Conservation (phyloP, 352 stramenopile genomes). For the Phytopythium montanum region DNA sequence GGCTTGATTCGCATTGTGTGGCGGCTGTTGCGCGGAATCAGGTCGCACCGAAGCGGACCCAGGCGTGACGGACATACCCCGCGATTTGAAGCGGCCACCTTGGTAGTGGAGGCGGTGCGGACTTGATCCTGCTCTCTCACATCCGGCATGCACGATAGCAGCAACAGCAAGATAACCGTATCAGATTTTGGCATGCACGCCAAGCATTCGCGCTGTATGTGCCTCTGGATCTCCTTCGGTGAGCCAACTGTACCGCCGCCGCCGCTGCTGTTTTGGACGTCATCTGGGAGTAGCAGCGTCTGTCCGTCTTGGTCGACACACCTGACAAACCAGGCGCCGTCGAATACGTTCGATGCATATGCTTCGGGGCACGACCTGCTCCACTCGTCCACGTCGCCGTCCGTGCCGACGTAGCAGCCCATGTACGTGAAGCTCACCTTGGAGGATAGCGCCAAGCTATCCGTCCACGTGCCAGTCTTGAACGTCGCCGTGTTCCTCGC, state of each 20-base stretch:
- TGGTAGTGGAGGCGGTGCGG: neutral
- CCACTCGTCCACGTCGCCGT: neutral
- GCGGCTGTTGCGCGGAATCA: neutral
- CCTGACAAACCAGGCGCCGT: neutral
- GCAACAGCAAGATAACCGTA: neutral
- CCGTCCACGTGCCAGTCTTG: neutral
- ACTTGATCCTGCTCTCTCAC: neutral
- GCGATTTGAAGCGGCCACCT: neutral
- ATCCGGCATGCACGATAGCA: neutral
- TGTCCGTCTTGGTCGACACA: slow-evolving; percentile 1
- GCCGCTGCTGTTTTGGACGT: neutral
- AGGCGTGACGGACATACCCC: neutral
- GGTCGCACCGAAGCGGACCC: neutral
- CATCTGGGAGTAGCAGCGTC: neutral
- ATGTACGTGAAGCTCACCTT: slow-evolving; percentile 1
- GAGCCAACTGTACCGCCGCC: neutral
- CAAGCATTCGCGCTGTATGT: neutral
- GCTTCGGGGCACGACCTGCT: neutral
- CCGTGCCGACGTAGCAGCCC: slow-evolving; percentile 1
- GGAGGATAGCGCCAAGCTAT: neutral
- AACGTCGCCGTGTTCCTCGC: slow-evolving; percentile 2
- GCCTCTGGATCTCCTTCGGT: neutral
- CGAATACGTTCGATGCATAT: neutral
- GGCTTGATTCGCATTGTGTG: neutral
- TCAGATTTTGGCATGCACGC: neutral